Conservation (phyloP, 2,329 filamentous ascomycete species). For the Penicillium sp. region DNA sequence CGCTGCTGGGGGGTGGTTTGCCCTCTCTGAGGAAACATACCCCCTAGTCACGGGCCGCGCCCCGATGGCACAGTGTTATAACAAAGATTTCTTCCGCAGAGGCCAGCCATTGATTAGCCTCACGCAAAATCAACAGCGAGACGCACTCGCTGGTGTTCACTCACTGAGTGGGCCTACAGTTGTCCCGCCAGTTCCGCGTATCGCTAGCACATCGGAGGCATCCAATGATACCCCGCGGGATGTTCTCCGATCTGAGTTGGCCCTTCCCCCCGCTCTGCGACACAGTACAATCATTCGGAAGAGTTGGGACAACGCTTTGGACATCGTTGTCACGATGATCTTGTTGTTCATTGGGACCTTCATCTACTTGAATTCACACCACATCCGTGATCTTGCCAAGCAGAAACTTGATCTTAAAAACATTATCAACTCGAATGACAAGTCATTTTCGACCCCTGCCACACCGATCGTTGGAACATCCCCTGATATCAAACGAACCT, state of each 20-base stretch:
- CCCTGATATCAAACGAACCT: slow-evolving; percentile 32
- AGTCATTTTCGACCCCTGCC: slow-evolving; percentile 43
- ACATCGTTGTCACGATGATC: slow-evolving; percentile 49
- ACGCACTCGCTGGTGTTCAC: slow-evolving; percentile 73
- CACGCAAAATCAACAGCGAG: slow-evolving; percentile 55
- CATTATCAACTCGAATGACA: slow-evolving; percentile 46
- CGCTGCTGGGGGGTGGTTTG: slow-evolving; percentile 87
- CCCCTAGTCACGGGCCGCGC: slow-evolving; percentile 79
- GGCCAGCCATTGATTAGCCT: slow-evolving; percentile 45
- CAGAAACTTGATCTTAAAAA: slow-evolving; percentile 52
- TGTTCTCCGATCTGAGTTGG: slow-evolving; percentile 39
- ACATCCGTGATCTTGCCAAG: slow-evolving; percentile 46
- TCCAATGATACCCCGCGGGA: slow-evolving; percentile 46
- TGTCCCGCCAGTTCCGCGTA: slow-evolving; percentile 48
- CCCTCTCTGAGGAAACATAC: slow-evolving; percentile 83
- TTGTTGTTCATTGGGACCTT: slow-evolving; percentile 46
- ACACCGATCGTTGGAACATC: slow-evolving; percentile 38
- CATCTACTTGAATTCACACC: slow-evolving; percentile 48
- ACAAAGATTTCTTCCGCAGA: slow-evolving; percentile 51
- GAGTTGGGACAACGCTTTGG: slow-evolving; percentile 50
- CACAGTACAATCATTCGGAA: slow-evolving; percentile 51
- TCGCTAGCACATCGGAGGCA: slow-evolving; percentile 42
- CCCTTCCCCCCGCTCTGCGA: slow-evolving; percentile 44
- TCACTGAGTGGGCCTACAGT: slow-evolving; percentile 57
- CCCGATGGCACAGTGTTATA: slow-evolving; percentile 61